Evolutionary conservation across 2,329 filamentous ascomycete genomes (phyloP), one percentile per base, ranked within the genome.

Genomic region (Raffaelea ambrosiae): DNA sequence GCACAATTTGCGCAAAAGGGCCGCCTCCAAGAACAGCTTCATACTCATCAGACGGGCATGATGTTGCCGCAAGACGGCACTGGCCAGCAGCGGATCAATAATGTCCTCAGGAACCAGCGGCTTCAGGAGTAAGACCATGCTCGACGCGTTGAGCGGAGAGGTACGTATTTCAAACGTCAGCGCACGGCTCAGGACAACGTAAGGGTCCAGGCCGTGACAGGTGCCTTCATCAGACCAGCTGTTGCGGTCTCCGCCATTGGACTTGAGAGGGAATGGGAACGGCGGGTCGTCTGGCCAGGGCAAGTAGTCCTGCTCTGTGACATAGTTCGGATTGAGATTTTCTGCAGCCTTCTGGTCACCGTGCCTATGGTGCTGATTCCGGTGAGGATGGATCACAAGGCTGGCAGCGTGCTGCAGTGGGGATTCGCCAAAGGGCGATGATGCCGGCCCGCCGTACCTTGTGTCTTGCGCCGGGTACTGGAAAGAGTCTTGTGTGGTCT

Each of bases 1-100:
- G 56, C 76, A 81, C 9, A 83, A 61, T 44, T 84, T 83, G 2
- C 80, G 76, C 16, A 84, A 65, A 1, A 81, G 67, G 0, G 79
- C 69, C 0, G 80, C 79, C 56, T 83, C 77, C 20, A 76, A 67
- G 55, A 82, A 83, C 33, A 81, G 68, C 21, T 70, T 66, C 72
- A 83, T 77, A 45, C 66, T 66, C 67, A 74, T 77, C 2, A 84
- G 72, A 0, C 80, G 76, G 5, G 67, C 63, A 55, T 84, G 79
- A 46, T 83, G 77, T 50, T 82, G 77, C 9, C 73, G 69, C 1
- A 84, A 61, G 22, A 83, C 72, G 13, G 75, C 74, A 4, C 66
- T 63, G 2, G 78, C 77, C 53, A 78, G 77, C 51, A 76, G 64
- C 11, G 64, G 56, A 54, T 82, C 77, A 33, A 84, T 76, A 18